Evolutionary conservation across 2,329 filamentous ascomycete species (phyloP).

Genomic region (Parastagonospora avenae): DNA sequence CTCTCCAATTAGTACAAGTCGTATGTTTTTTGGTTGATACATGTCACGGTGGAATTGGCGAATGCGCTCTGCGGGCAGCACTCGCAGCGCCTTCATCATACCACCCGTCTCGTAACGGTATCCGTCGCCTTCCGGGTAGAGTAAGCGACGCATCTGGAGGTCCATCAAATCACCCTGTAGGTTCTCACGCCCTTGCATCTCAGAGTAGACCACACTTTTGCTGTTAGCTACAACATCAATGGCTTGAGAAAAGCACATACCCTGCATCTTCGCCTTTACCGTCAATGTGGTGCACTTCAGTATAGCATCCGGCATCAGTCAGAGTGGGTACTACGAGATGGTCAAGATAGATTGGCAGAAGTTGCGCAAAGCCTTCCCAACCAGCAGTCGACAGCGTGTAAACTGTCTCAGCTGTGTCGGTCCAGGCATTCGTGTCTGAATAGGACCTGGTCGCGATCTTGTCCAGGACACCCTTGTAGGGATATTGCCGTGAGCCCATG

Average conservation of each 20-base stretch:
- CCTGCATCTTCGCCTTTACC: conserved; percentile 91
- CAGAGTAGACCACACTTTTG: conserved; percentile 85
- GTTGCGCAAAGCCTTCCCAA: conserved; percentile 95
- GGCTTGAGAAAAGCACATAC: conserved; percentile 17
- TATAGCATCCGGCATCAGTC: conserved; percentile 90
- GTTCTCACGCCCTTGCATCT: conserved; percentile 97
- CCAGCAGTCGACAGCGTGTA: conserved; percentile 95
- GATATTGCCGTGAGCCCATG: conserved; percentile 86
- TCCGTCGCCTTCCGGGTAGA: conserved; percentile 88
- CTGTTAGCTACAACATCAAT: conserved; percentile 13
- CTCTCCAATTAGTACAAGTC: conserved; percentile 89
- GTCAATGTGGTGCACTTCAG: conserved; percentile 95
- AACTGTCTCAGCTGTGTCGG: conserved; percentile 91
- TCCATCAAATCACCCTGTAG: conserved; percentile 86
- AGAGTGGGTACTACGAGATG: conserved; percentile 90
- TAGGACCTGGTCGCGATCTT: conserved; percentile 93
- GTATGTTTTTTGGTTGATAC: conserved; percentile 97
- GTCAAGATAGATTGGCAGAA: conserved; percentile 91
- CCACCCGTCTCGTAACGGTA: conserved; percentile 99
- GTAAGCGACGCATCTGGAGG: conserved; percentile 73
- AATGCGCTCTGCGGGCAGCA: conserved; percentile 86
- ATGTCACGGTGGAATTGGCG: conserved; percentile 94
- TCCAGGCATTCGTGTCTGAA: conserved; percentile 95
- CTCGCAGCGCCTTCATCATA: conserved; percentile 88
- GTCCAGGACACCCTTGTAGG: conserved; percentile 92